These are phyloP conservation scores for Pythium plurisporium DNA, from an alignment of 352 stramenopile species.

Conservation along the genomic window DNA sequence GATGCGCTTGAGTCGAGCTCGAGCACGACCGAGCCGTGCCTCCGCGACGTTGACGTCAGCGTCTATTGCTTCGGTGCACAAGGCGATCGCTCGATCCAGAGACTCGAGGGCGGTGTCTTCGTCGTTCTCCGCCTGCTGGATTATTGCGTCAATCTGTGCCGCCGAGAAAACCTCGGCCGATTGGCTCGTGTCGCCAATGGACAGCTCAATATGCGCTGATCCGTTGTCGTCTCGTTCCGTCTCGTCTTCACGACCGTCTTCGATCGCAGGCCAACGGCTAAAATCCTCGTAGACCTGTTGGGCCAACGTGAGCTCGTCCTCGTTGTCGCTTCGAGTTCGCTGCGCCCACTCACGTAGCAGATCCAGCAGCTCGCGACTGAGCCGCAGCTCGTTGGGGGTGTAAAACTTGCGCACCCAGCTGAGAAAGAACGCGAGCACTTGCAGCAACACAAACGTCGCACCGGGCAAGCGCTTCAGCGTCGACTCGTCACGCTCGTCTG, in stretches of 20 bases:
- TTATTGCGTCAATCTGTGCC: background rate
- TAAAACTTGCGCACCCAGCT: conserved; percentile 47
- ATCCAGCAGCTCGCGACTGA: conserved; percentile 29
- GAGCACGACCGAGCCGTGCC: conserved; percentile 16
- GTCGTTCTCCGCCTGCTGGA: background rate
- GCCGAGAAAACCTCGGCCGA: conserved; percentile 6
- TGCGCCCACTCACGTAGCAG: conserved; percentile 25
- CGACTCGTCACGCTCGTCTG: background rate
- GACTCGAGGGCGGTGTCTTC: too few relatives aligned
- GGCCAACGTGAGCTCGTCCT: conserved; percentile 24
- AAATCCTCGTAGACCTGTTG: conserved; percentile 36
- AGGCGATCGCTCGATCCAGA: conserved; percentile 7
- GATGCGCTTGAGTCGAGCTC: background rate
- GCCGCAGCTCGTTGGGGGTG: conserved; percentile 30
- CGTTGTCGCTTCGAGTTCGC: conserved; percentile 17
- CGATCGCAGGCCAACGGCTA: conserved; percentile 34
- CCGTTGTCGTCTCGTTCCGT: background rate
- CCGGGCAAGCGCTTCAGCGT: conserved; percentile 11
- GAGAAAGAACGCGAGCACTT: conserved; percentile 40
- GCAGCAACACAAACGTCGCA: conserved; percentile 30
- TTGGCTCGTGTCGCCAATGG: background rate
- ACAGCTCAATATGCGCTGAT: background rate
- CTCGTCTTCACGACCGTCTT: conserved; percentile 1
- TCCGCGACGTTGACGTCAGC: conserved; percentile 16
- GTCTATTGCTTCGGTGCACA: conserved; percentile 23